A percentile compares a stretch with the other conserved stretches of the same genome.
phyloP scores from a whole-genome alignment of 1,139 yeast genomes.

The Kurtzmaniella quercitrusa region DNA sequence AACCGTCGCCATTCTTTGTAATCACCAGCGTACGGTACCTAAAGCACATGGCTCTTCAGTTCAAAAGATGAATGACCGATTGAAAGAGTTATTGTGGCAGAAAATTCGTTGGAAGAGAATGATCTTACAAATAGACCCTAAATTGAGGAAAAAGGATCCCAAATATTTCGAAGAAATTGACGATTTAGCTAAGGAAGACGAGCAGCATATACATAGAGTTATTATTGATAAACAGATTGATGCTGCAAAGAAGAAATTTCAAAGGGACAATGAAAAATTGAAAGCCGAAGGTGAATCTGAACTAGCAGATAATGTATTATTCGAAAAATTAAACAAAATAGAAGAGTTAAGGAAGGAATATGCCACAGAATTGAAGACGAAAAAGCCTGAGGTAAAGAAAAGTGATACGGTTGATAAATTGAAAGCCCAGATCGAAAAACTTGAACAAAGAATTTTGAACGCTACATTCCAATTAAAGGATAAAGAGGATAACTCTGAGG shows the following conservation, averaged over 20 bases:
- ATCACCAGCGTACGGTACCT: conserved; percentile 91
- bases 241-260: conserved; percentile 59
- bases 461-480: conserved; percentile 77
- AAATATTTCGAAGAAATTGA: conserved; percentile 65
- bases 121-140: conserved; percentile 63
- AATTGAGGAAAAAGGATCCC: conserved; percentile 46
- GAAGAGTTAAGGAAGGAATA: conserved; percentile 54
- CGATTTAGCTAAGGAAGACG: conserved; percentile 67
- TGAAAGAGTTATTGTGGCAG: conserved; percentile 82
- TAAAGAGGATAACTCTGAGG: conserved; percentile 91
- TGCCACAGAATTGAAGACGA: conserved; percentile 56
- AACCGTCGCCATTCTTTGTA: conserved; percentile 92
- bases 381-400: conserved; percentile 54
- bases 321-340: conserved; percentile 55
- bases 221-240: conserved; percentile 61
- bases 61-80: conserved; percentile 70
- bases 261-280: conserved; percentile 73
- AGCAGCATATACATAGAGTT: conserved; percentile 50
- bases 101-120: conserved; percentile 69
- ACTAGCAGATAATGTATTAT: conserved; percentile 51
- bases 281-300: conserved; percentile 51
- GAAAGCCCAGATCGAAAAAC: conserved; percentile 63
- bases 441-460: conserved; percentile 67
- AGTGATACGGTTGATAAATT: conserved; percentile 66
- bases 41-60: conserved; percentile 80